These are phyloP conservation scores for Trichoderma sp. DNA, from an alignment of 2,329 filamentous ascomycete genomes.

Conservation along the genomic window DNA sequence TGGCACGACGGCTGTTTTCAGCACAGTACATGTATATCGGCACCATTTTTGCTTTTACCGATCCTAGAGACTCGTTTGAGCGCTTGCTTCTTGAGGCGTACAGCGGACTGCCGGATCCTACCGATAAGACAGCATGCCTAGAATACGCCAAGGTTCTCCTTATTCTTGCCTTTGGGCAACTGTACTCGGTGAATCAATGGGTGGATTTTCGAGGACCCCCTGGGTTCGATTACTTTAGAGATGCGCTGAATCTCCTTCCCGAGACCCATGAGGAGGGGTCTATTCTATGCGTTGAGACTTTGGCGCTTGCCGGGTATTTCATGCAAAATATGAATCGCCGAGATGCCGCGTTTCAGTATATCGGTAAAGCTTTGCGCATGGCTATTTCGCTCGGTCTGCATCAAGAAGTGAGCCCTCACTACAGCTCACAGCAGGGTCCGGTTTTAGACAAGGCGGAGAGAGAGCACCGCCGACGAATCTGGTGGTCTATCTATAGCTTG, in stretches of 20 bases:
- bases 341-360: constrained; percentile 54
- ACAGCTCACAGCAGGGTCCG: constrained; percentile 30
- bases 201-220: constrained; percentile 50
- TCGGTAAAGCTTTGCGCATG: constrained; percentile 54
- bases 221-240: constrained; percentile 53
- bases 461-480: constrained; percentile 50
- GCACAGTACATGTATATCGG: constrained; percentile 56
- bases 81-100: constrained; percentile 44
- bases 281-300: constrained; percentile 52
- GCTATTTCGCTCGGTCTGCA: constrained; percentile 55
- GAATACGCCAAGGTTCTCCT: constrained; percentile 50
- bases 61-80: constrained; percentile 45
- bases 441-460: constrained; percentile 39
- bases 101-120: constrained; percentile 38
- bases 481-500: constrained; percentile 57
- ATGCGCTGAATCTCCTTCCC: constrained; percentile 49
- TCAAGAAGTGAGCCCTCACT: constrained; percentile 48
- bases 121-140: constrained; percentile 46
- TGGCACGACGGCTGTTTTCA: constrained; percentile 48
- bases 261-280: constrained; percentile 55
- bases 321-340: constrained; percentile 55
- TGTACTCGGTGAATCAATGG: constrained; percentile 57
- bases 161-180: constrained; percentile 52
- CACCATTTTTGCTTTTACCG: constrained; percentile 54
- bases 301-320: constrained; percentile 54